Conservation (phyloP, 306 rosid species). For the cucumber (Cucumis sativus) region DNA sequence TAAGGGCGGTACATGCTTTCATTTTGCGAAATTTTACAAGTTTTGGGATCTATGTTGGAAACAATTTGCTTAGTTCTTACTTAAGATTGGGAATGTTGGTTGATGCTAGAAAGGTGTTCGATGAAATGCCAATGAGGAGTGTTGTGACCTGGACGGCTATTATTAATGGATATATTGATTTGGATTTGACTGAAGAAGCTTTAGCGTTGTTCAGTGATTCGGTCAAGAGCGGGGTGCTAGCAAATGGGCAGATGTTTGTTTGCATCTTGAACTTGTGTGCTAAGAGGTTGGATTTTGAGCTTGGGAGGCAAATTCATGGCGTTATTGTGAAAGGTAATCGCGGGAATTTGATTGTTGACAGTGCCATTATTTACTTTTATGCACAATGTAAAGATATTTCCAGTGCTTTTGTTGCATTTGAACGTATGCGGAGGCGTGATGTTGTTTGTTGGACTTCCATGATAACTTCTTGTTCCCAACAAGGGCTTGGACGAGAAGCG, state of each 20-base stretch:
- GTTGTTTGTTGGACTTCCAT: conserved; percentile 81
- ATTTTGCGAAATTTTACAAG: conserved; percentile 26
- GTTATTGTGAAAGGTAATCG: conserved; percentile 44
- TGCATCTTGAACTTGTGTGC: conserved; percentile 61
- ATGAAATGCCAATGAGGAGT: conserved; percentile 43
- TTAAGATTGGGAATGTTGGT: conserved; percentile 35
- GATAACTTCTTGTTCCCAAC: conserved; percentile 84
- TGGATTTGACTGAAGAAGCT: conserved; percentile 55
- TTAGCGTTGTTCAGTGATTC: conserved; percentile 41
- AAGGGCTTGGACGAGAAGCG: conserved; percentile 53
- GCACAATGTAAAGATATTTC: conserved; percentile 49
- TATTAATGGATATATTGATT: conserved; percentile 54
- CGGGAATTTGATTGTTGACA: conserved; percentile 62
- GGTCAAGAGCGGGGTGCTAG: conserved; percentile 26
- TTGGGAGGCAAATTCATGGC: conserved; percentile 75
- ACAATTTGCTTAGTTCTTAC: conserved; percentile 66
- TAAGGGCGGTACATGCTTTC: conserved; percentile 45
- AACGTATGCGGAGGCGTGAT: conserved; percentile 46
- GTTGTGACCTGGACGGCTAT: conserved; percentile 86
- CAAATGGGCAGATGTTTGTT: conserved; percentile 65
- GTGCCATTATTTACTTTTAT: conserved; percentile 56
- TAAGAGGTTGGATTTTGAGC: conserved; percentile 39
- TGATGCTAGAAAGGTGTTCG: conserved; percentile 58
- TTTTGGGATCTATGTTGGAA: conserved; percentile 38
- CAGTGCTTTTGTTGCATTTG: conserved; percentile 50